Evolutionary conservation across 768 basidiomycete genomes (phyloP), one percentile per base, ranked within the genome.

Genomic region (Termitomyces sp.): DNA sequence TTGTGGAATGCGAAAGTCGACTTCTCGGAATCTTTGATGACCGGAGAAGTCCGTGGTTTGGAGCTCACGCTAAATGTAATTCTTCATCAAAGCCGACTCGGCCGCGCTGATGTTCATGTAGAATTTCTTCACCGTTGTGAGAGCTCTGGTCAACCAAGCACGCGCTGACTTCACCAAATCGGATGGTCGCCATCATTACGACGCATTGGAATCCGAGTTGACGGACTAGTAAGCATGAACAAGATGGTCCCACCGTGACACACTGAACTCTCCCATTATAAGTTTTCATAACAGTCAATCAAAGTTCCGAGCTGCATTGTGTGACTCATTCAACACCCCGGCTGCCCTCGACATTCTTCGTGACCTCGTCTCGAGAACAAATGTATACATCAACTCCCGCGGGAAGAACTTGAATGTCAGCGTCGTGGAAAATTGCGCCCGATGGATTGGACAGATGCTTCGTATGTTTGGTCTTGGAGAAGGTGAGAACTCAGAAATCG

Each of bases 271-370:
- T 42, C 25, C 40, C 27, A 4, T 50, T 41, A 42, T 60, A 64
- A 97, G 94, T 63, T 77, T 95, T 35, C 79, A 89, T 62, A 75
- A 83, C 53, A 83, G 86, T 46, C 95, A 95, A 69, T 63, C 79
- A 41, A 78, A 82, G 8, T 96, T 99, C 81, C 86, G 92, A 53
- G 78, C 75, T 12, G 91, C 95, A 0, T 85, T 99, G 46, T 95
- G 90, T 72, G 96, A 99, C 71, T 98, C 95, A 0, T 97, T 98
- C 80, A 95, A 98, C 69, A 98, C 97, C 0, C 93, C 95, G 2
- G 79, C 75, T 17, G 95, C 94, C 0, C 71, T 98, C 23, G 80
- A 82, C 63, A 75, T 85, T 55, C 73, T 98, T 17, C 81, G 89
- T 12, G 89, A 95, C 58, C 77, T 98, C 37, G 85, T 98, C 45